Evolutionary conservation across 352 stramenopile species (phyloP).

Genomic region (Phytophthora megakarya): DNA sequence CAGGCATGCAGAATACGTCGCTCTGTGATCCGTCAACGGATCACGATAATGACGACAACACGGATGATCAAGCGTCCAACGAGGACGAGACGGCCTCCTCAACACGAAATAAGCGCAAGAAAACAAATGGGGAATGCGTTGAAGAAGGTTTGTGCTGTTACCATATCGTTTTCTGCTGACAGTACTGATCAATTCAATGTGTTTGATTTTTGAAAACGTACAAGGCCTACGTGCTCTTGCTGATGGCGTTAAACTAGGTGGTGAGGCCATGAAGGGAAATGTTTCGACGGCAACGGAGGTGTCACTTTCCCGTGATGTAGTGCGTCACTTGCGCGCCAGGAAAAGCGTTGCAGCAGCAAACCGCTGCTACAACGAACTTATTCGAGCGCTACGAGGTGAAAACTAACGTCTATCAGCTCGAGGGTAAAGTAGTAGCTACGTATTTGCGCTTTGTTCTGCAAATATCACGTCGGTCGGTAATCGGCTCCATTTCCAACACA

Average conservation of each 20-base stretch:
- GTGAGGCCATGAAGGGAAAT: constrained; percentile 5
- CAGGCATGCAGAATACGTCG: constrained; percentile 8
- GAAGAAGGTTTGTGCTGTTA: too few species aligned
- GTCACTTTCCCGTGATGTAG: background rate
- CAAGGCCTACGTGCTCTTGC: constrained; percentile 4
- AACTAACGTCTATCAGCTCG: background rate
- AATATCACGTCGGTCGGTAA: background rate
- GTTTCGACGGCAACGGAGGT: too few species aligned
- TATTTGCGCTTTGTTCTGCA: background rate
- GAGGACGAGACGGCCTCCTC: background rate
- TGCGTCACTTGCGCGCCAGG: background rate
- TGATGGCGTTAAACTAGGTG: background rate
- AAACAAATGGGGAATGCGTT: constrained; percentile 13
- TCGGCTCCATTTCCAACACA: background rate
- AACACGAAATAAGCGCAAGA: constrained; percentile 13
- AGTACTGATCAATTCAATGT: background rate
- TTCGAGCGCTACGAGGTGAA: background rate
- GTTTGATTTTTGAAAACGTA: background rate
- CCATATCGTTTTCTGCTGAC: too few species aligned
- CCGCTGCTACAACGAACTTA: background rate
- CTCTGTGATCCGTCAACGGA: too few species aligned
- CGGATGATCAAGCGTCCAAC: background rate
- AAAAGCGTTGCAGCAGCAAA: constrained; percentile 6
- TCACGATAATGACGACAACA: background rate
- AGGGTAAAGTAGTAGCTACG: too few species aligned